phyloP scores from a whole-genome alignment of 2,329 filamentous ascomycete species.

The Fusarium humuli region DNA sequence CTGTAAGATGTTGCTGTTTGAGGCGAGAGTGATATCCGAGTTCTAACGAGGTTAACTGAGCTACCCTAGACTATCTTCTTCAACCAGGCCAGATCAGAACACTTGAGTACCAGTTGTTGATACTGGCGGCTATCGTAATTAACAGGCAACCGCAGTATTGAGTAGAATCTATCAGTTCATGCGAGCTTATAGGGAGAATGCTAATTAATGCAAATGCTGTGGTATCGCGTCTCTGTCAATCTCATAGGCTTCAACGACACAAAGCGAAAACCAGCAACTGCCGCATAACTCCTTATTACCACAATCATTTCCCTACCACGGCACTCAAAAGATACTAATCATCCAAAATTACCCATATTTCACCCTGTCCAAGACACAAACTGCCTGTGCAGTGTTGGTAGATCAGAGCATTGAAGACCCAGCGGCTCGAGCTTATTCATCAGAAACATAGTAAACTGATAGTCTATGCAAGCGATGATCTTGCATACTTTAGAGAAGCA shows the following conservation, averaged over 20 bases:
- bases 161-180: not conserved
- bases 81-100: not conserved
- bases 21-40: not conserved
- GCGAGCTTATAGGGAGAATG: not conserved
- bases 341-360: not conserved
- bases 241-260: not conserved
- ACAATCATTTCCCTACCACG: not conserved
- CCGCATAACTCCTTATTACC: not conserved
- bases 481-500: not conserved
- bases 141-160: too few relatives aligned
- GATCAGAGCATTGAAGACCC: constrained; percentile 11
- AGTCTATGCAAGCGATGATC: not conserved
- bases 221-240: not conserved
- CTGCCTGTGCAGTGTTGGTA: not conserved
- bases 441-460: constrained; percentile 5
- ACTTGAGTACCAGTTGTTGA: not conserved
- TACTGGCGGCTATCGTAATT: not conserved
- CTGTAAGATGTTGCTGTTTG: not conserved
- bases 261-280: too few relatives aligned
- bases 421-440: constrained; percentile 10
- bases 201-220: not conserved
- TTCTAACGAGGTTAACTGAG: not conserved
- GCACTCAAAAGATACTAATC: too few relatives aligned
- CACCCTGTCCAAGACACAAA: not conserved
- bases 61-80: not conserved